A percentile compares a stretch with the other conserved stretches of the same genome.
These are phyloP conservation scores for Eutrema yunnanense DNA, from an alignment of 345 rosid species.

Conservation along the genomic window DNA sequence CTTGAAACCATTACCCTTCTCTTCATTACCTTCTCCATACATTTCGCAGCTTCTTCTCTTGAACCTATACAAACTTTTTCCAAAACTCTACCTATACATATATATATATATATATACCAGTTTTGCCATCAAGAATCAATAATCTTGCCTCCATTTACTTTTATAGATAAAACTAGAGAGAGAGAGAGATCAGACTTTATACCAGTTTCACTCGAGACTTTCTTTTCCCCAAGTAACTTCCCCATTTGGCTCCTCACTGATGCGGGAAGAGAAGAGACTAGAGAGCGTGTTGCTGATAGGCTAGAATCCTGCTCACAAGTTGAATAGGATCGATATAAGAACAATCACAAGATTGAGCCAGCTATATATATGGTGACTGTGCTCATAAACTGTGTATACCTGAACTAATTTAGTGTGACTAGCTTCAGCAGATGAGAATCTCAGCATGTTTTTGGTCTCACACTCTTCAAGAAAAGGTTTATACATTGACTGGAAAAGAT, in stretches of 20 bases:
- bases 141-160: neutral
- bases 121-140: neutral
- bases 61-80: slow-evolving; percentile 45
- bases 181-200: slow-evolving; percentile 15
- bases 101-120: neutral
- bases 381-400: slow-evolving; percentile 34
- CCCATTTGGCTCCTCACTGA: slow-evolving; percentile 57
- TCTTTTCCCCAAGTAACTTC: slow-evolving; percentile 47
- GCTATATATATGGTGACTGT: neutral
- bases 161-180: neutral
- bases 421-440: slow-evolving; percentile 42
- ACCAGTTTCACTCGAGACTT: slow-evolving; percentile 50
- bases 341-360: neutral
- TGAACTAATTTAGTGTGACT: slow-evolving; percentile 41
- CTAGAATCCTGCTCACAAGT: slow-evolving; percentile 51
- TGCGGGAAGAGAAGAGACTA: slow-evolving; percentile 62
- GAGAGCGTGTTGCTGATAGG: slow-evolving; percentile 42
- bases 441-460: slow-evolving; percentile 51
- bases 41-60: slow-evolving; percentile 60
- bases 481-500: slow-evolving; percentile 69
- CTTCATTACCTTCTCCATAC: slow-evolving; percentile 57
- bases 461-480: slow-evolving; percentile 67
- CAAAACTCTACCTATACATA: slow-evolving; percentile 38
- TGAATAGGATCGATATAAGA: neutral
- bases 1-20: slow-evolving; percentile 74